These are phyloP conservation scores for Diaporthe citrichinensis DNA, from an alignment of 2,329 filamentous ascomycete genomes.

Conservation along the genomic window DNA sequence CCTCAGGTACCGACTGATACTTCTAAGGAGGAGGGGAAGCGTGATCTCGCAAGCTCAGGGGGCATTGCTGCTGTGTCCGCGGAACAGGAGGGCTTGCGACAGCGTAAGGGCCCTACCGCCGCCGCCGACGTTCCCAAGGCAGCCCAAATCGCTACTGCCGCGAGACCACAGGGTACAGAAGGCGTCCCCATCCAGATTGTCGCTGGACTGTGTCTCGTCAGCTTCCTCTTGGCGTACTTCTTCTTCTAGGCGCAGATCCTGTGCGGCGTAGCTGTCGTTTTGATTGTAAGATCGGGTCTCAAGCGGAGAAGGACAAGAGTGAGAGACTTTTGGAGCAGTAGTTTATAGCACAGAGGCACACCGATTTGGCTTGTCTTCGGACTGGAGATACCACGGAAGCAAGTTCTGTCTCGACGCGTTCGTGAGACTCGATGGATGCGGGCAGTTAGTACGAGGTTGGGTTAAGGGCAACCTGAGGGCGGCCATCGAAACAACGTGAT, in stretches of 20 bases:
- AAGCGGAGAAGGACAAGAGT: not conserved
- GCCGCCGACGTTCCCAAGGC: conserved; percentile 50
- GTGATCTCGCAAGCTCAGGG: conserved; percentile 72
- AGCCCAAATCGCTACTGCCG: conserved; percentile 64
- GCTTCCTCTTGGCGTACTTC: conserved; percentile 95
- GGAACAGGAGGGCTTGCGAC: conserved; percentile 80
- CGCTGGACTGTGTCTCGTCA: conserved; percentile 86
- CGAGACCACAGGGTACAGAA: conserved; percentile 69
- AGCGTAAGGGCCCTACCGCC: conserved; percentile 75
- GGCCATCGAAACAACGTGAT: not conserved
- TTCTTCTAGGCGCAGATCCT: conserved; percentile 78
- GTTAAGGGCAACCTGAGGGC: not conserved
- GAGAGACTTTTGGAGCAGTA: conserved; percentile 1
- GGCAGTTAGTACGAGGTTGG: not conserved
- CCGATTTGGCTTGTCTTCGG: conserved; percentile 10
- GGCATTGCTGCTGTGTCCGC: conserved; percentile 78
- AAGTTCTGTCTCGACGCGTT: not conserved
- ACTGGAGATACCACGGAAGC: conserved; percentile 34
- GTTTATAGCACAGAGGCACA: not conserved
- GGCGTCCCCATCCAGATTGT: conserved; percentile 91
- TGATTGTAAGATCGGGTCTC: not conserved
- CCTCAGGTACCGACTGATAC: conserved; percentile 42
- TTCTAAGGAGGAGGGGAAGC: conserved; percentile 49
- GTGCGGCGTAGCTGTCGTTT: not conserved
- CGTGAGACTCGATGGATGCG: not conserved